phyloP scores from a whole-genome alignment of 1,284 basidiomycete genomes.

The Rhodotorula glutinis region DNA sequence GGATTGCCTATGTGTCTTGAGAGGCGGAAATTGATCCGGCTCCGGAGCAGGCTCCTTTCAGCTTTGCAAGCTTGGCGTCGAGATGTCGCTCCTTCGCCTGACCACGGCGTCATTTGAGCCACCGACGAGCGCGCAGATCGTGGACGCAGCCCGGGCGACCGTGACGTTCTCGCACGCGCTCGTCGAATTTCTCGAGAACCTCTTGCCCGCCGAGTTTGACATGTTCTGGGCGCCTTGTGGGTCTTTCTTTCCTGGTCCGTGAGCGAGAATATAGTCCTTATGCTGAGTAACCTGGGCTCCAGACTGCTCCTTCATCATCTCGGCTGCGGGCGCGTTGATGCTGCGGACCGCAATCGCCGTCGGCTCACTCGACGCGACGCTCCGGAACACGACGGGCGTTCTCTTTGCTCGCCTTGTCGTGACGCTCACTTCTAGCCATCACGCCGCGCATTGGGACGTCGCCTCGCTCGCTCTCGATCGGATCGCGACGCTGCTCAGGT shows the following conservation, averaged over 20 bases:
- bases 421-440: conserved; percentile 27
- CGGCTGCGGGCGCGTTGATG: conserved; percentile 41
- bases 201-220: conserved; percentile 28
- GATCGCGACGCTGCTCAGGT: conserved; percentile 27
- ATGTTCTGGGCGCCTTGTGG: conserved; percentile 46
- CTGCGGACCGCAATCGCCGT: conserved; percentile 36
- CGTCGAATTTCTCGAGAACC: conserved; percentile 32
- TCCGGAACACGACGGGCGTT: conserved; percentile 13
- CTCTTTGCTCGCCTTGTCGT: conserved; percentile 24
- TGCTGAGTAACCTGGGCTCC: background rate
- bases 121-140: conserved; percentile 7
- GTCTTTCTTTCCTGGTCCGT: background rate
- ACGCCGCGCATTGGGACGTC: conserved; percentile 43
- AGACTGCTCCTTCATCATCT: conserved; percentile 45
- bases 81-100: conserved; percentile 39
- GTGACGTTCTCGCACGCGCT: conserved; percentile 23
- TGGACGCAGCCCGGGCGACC: conserved; percentile 22
- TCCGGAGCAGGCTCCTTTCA: conserved; percentile 42
- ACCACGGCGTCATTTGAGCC: conserved; percentile 29
- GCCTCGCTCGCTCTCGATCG: conserved; percentile 42
- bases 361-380: conserved; percentile 12
- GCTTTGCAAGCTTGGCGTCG: conserved; percentile 41
- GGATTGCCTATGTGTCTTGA: too few species aligned
- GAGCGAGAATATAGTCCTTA: too few species aligned
- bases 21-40: too few species aligned